A percentile compares a stretch with the other conserved stretches of the same genome.
Evolutionary conservation across 1,284 basidiomycete species (phyloP).

Genomic region (Coniferiporia sulphurascens): DNA sequence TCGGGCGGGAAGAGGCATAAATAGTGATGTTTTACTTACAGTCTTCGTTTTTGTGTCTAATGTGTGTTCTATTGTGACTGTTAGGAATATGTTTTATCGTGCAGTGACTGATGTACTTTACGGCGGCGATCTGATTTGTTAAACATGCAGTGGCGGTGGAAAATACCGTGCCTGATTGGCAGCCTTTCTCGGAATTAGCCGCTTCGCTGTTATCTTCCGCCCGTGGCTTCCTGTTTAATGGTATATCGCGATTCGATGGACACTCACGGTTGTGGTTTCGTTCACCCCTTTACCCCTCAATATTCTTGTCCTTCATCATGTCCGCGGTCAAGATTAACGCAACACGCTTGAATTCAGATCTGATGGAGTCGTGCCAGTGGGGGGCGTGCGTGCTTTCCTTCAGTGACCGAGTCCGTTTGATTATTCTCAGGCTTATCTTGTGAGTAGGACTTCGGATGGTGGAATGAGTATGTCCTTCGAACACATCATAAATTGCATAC

Average conservation of each 20-base stretch:
- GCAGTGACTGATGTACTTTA: not conserved
- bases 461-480: constrained; percentile 11
- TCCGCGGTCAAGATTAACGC: constrained; percentile 12
- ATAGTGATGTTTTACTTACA: not conserved
- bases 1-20: constrained; percentile 7
- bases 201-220: not conserved
- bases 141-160: not conserved
- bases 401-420: not conserved
- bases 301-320: not conserved
- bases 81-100: not conserved
- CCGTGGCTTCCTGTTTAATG: not conserved
- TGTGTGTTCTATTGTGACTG: not conserved
- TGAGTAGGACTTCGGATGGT: constrained; percentile 13
- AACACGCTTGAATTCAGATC: constrained; percentile 9
- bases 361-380: constrained; percentile 17
- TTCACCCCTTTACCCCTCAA: not conserved
- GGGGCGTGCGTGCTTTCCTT: constrained; percentile 11
- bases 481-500: not conserved
- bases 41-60: not conserved
- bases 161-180: constrained; percentile 4
- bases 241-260: not conserved
- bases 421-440: not conserved
- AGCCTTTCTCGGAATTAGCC: not conserved
- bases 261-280: not conserved
- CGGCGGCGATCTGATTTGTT: not conserved